Conservation (phyloP, 1,139 yeast genomes). For the Geotrichum macrosporum region DNA sequence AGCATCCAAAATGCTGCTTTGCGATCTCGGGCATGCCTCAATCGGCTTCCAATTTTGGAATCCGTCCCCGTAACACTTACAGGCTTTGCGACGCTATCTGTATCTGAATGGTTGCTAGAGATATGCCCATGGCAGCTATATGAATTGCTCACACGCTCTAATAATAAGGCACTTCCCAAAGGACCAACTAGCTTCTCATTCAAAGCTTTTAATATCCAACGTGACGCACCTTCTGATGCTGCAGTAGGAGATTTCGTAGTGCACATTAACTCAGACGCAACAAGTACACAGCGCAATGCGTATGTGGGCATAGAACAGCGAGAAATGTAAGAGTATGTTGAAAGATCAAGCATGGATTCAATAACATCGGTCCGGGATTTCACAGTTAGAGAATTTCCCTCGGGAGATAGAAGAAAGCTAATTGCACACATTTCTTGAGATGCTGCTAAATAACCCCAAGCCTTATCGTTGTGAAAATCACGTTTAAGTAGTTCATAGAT, state of each 20-base stretch:
- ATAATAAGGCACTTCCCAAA: constrained; percentile 43
- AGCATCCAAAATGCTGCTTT: constrained; percentile 78
- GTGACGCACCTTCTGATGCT: constrained; percentile 37
- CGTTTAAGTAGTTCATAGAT: constrained; percentile 79
- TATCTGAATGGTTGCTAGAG: constrained; percentile 7
- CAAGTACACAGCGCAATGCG: constrained; percentile 48
- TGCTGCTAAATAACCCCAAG: constrained; percentile 80
- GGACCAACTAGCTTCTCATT: constrained; percentile 39
- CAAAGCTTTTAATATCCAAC: constrained; percentile 39
- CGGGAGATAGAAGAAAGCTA: constrained; percentile 56
- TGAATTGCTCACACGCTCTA: constrained; percentile 49
- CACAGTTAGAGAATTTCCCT: constrained; percentile 47
- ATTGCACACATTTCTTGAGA: constrained; percentile 83
- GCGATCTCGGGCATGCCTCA: constrained; percentile 48
- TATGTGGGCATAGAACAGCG: constrained; percentile 61
- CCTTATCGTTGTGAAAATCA: constrained; percentile 73
- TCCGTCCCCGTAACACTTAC: background rate
- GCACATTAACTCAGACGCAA: constrained; percentile 39
- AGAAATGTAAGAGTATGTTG: constrained; percentile 58
- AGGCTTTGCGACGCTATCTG: no score
- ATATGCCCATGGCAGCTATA: constrained; percentile 33
- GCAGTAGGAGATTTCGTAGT: constrained; percentile 31
- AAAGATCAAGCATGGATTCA: constrained; percentile 64
- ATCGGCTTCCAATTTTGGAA: constrained; percentile 2
- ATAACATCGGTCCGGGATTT: constrained; percentile 57